Evolutionary conservation across 108 stramenopile genomes (phyloP).

Genomic region (Cyclostephanos invisitatus): DNA sequence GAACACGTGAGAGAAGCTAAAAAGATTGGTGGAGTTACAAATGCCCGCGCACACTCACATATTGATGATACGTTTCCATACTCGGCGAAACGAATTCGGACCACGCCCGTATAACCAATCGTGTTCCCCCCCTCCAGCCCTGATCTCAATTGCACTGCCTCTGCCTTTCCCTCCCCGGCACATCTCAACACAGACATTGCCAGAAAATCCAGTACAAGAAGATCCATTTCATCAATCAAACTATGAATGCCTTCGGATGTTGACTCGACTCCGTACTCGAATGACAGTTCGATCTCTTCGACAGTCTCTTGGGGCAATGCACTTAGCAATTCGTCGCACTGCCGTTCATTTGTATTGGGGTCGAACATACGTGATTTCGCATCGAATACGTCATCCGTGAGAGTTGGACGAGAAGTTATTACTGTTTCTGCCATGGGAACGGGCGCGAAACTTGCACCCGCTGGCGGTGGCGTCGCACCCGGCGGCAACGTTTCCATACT

Average conservation of each 20-base stretch:
- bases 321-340: slow-evolving; percentile 15
- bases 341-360: slow-evolving; percentile 17
- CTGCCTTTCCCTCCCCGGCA: background rate
- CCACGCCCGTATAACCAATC: slow-evolving; percentile 25
- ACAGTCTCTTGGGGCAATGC: background rate
- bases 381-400: background rate
- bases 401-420: background rate
- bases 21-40: background rate
- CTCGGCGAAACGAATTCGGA: slow-evolving; percentile 41
- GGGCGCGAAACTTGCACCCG: background rate
- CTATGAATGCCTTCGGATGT: slow-evolving; percentile 6
- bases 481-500: no score
- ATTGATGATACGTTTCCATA: slow-evolving; percentile 29
- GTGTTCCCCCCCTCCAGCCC: background rate
- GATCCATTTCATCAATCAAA: slow-evolving; percentile 31
- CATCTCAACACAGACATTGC: slow-evolving; percentile 35
- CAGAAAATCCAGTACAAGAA: slow-evolving; percentile 39
- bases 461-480: no score
- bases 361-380: background rate
- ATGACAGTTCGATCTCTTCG: slow-evolving; percentile 33
- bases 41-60: slow-evolving; percentile 25
- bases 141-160: slow-evolving; percentile 15
- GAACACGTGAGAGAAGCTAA: background rate
- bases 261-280: slow-evolving; percentile 43
- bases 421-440: background rate